Evolutionary conservation across 441 rosid genomes (phyloP).

Genomic region (Rhodomyrtus psidioides): DNA sequence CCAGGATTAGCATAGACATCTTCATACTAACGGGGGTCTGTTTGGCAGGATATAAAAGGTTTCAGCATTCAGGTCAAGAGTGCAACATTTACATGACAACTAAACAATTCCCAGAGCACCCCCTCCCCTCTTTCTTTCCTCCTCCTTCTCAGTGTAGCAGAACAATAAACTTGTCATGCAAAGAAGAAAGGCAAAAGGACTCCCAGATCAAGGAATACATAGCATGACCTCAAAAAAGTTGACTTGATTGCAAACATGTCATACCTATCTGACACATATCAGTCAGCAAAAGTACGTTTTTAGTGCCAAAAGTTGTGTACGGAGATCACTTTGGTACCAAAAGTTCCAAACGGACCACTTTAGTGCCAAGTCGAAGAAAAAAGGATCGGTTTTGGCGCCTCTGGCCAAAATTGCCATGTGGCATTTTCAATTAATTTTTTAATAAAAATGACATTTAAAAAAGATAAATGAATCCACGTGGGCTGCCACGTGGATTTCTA

Average conservation of each 20-base stretch:
- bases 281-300: too few relatives aligned
- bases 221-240: background rate
- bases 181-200: background rate
- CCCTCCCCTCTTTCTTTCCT: background rate
- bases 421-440: too few relatives aligned
- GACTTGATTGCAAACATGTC: background rate
- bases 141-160: background rate
- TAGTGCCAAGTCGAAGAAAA: too few relatives aligned
- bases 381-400: too few relatives aligned
- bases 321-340: too few relatives aligned
- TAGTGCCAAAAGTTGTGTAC: too few relatives aligned
- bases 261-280: background rate
- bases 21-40: background rate
- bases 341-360: too few relatives aligned
- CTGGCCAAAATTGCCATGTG: too few relatives aligned
- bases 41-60: background rate
- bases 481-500: too few relatives aligned
- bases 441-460: too few relatives aligned
- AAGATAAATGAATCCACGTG: too few relatives aligned
- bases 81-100: background rate
- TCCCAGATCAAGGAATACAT: background rate
- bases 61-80: background rate
- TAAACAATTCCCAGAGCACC: background rate
- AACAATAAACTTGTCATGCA: background rate
- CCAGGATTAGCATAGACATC: background rate